These are phyloP conservation scores for Yamadazyma atmosphaerica DNA, from an alignment of 1,139 yeast species.

Conservation along the genomic window DNA sequence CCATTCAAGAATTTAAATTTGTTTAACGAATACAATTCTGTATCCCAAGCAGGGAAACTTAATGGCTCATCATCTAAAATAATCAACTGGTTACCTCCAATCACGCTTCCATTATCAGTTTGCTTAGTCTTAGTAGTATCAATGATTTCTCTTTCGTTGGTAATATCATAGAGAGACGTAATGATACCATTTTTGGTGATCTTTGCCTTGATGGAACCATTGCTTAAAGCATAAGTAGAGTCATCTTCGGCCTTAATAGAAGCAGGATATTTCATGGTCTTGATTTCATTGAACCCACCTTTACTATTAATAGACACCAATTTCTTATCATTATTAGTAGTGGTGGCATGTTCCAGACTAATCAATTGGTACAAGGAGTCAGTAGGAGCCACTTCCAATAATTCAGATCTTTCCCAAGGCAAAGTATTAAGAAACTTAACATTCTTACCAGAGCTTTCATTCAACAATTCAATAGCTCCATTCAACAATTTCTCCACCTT, in stretches of 20 bases:
- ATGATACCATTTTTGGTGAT: constrained; percentile 64
- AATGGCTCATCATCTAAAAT: constrained; percentile 88
- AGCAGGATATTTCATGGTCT: constrained; percentile 46
- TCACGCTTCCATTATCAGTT: constrained; percentile 37
- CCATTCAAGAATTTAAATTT: constrained; percentile 52
- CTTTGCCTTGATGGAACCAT: constrained; percentile 59
- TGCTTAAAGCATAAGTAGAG: constrained; percentile 47
- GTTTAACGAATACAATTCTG: constrained; percentile 81
- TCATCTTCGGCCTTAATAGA: constrained; percentile 42
- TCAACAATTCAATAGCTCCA: constrained; percentile 42
- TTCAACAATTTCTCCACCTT: constrained; percentile 53
- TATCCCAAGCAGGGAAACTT: constrained; percentile 96
- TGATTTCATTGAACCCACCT: constrained; percentile 9
- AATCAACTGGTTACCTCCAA: constrained; percentile 76
- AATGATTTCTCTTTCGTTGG: constrained; percentile 64
- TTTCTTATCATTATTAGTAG: constrained; percentile 4
- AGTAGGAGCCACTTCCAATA: constrained; percentile 34
- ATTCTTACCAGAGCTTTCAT: constrained; percentile 14
- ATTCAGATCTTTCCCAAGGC: constrained; percentile 67
- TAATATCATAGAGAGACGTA: constrained; percentile 63
- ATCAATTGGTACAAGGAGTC: constrained; percentile 8
- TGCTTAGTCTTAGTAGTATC: constrained; percentile 50
- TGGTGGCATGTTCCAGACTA: background rate
- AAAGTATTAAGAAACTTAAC: constrained; percentile 49
- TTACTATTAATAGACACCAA: constrained; percentile 13